Conservation (phyloP, 2,329 filamentous ascomycete genomes). For the Stylonectria norvegica region DNA sequence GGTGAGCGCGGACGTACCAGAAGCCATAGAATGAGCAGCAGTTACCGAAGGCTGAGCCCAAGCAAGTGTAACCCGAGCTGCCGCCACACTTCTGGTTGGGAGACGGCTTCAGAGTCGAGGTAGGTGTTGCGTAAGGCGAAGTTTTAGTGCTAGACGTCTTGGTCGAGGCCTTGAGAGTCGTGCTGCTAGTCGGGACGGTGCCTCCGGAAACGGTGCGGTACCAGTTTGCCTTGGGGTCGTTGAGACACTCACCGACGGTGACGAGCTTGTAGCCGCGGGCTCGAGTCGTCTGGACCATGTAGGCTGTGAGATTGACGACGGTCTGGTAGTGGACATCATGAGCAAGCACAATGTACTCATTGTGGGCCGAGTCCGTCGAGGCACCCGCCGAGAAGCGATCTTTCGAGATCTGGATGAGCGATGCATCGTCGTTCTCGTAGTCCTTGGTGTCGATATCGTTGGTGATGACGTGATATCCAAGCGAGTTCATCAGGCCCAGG, state of each 20-base stretch:
- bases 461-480: constrained; percentile 56
- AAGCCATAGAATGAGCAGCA: constrained; percentile 42
- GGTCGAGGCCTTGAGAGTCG: constrained; percentile 11
- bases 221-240: constrained; percentile 50
- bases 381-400: constrained; percentile 33
- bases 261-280: constrained; percentile 45
- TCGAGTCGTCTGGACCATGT: constrained; percentile 41
- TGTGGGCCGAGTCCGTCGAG: constrained; percentile 29
- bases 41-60: constrained; percentile 33
- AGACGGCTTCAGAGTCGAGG: constrained; percentile 24
- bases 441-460: constrained; percentile 61
- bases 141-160: constrained; percentile 6
- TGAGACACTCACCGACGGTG: constrained; percentile 56
- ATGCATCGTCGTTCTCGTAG: constrained; percentile 49
- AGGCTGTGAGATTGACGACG: constrained; percentile 39
- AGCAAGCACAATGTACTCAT: constrained; percentile 49
- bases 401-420: constrained; percentile 47
- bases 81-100: constrained; percentile 38
- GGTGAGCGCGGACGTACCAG: constrained; percentile 29
- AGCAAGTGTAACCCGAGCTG: constrained; percentile 34
- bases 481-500: constrained; percentile 30
- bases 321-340: constrained; percentile 52
- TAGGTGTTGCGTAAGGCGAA: constrained; percentile 15
- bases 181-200: constrained; percentile 9
- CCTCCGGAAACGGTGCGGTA: constrained; percentile 38